Base-by-base conservation (phyloP, 495 filamentous ascomycete species). In the Staphylotrichum longicolle region DNA sequence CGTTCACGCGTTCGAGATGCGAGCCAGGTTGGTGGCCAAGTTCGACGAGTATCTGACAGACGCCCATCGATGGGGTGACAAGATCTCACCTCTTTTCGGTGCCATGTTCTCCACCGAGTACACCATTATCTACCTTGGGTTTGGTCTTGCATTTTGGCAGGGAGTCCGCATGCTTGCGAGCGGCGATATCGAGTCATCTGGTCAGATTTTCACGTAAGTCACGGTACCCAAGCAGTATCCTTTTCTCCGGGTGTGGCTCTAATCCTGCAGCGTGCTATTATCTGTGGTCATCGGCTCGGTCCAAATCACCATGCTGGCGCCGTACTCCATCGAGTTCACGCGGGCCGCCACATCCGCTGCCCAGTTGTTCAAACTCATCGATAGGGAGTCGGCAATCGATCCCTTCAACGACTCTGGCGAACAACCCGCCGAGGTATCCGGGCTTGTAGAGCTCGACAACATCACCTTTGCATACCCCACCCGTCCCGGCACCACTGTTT, bases 391-490 rank as follows among this genome's bases (percentile, higher is more conserved):
- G 0, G 89, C 90, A 0, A 75, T 96, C 41, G 85, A 98, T 70
- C 90, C 93, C 0, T 85, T 83, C 30, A 82, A 83, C 4, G 81
- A 88, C 0, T 80, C 79, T 8, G 92, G 93, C n/a, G 74, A 82
- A 20, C 88, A 79, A 45, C 83, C 91, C 3, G 82, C 89, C 5
- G 70, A 84, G 37, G 79, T 91, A 5, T 79, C 85, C 12, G 93
- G 91, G n/a, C 84, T 82, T 2, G 83, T 98, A 48, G 88, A 93
- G 66, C 78, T 98, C 4, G 79, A 85, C 54, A 78, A 91, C 56
- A 77, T 98, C 66, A 91, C 88, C 65, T 91, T 94, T 66, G 88
- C 94, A 61, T 98, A 98, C 63, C 93, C 93, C 4, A 93, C 91
- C 0, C 82, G 93, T 35, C 88, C 91, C 0, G 88, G 92, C 63